A percentile compares a stretch with the other conserved stretches of the same genome.
phyloP scores from a whole-genome alignment of 257 asterid species.

The Galeopsis tetrahit region DNA sequence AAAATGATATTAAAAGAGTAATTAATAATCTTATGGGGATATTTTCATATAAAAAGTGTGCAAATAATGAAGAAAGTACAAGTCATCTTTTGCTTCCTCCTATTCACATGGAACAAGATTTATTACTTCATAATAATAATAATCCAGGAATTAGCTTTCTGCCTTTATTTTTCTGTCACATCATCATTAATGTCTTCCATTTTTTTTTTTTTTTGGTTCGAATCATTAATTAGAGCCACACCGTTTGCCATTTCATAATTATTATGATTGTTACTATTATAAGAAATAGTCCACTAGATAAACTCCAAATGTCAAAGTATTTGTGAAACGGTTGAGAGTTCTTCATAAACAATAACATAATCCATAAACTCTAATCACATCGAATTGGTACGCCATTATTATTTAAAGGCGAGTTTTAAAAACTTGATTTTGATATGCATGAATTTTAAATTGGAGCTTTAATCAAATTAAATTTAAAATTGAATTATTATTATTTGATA shows the following conservation, averaged over 20 bases:
- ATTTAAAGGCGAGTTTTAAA: too few species aligned
- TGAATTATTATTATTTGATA: too few species aligned
- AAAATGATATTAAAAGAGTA: too few species aligned
- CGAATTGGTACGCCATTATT: not conserved
- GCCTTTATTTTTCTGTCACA: not conserved
- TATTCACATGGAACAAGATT: not conserved
- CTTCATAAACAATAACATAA: not conserved
- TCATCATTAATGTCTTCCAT: not conserved
- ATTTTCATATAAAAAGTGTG: too few species aligned
- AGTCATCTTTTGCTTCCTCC: not conserved
- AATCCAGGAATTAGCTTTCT: not conserved
- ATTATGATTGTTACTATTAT: not conserved
- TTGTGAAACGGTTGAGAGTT: constrained; percentile 31
- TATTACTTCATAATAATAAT: too few species aligned
- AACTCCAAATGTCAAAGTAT: not conserved
- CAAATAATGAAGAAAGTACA: too few species aligned
- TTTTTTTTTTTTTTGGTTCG: not conserved
- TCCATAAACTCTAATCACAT: not conserved
- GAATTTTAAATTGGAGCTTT: too few species aligned
- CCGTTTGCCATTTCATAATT: not conserved
- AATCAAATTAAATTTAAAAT: too few species aligned
- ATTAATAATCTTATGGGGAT: too few species aligned
- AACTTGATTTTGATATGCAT: too few species aligned
- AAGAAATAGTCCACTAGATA: too few species aligned
- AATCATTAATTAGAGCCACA: constrained; percentile 14